Percentiles rank a stretch among this genome's conserved stretches.
phyloP scores from a whole-genome alignment of 2,329 filamentous ascomycete genomes.

The Colletotrichum agaves region DNA sequence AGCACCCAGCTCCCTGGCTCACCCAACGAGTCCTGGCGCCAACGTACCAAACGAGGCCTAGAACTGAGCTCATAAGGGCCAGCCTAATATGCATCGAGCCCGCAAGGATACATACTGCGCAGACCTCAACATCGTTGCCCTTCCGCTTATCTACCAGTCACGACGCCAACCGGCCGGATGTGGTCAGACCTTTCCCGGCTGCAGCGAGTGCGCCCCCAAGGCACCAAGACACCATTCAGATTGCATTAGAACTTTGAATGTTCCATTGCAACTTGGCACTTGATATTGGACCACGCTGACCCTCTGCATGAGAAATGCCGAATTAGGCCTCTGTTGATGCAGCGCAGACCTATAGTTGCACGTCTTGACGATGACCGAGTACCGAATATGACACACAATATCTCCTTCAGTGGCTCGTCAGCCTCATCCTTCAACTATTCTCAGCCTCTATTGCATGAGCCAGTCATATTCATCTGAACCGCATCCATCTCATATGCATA shows the following conservation, averaged over 20 bases:
- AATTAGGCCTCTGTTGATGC: constrained; percentile 19
- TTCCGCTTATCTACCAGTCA: constrained; percentile 13
- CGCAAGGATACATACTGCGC: background rate
- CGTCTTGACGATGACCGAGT: background rate
- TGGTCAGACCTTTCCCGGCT: constrained; percentile 17
- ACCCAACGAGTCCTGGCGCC: background rate
- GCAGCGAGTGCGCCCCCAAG: background rate
- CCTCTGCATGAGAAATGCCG: constrained; percentile 17
- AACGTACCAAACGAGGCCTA: constrained; percentile 2
- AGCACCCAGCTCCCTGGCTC: background rate
- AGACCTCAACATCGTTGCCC: background rate
- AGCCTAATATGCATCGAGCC: background rate
- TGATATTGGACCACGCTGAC: constrained; percentile 21
- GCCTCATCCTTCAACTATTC: constrained; percentile 32
- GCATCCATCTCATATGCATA: constrained; percentile 14
- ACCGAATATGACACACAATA: constrained; percentile 19
- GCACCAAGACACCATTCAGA: constrained; percentile 8
- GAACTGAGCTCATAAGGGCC: background rate
- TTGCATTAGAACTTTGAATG: constrained; percentile 20
- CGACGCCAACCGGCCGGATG: background rate
- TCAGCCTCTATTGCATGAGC: constrained; percentile 23
- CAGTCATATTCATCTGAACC: constrained; percentile 1
- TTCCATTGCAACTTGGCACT: constrained; percentile 11
- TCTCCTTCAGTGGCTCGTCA: constrained; percentile 21
- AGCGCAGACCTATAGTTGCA: constrained; percentile 12